Conservation (phyloP, 441 rosid genomes). For the Aleurites moluccanus region DNA sequence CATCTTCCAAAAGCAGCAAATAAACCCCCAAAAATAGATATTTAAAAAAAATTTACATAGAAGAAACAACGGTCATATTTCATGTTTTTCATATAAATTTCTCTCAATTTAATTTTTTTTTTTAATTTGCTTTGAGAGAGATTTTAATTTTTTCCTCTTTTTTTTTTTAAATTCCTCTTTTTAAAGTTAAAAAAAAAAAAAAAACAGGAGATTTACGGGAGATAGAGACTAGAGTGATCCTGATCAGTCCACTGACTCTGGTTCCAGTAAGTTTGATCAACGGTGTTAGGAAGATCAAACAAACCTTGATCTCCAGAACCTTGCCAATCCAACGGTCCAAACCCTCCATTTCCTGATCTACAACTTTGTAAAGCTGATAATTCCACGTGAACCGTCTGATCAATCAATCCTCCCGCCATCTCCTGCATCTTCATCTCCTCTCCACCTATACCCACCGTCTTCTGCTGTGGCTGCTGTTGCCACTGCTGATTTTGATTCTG, state of each 20-base stretch:
- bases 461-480: slow-evolving; percentile 29
- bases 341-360: slow-evolving; percentile 43
- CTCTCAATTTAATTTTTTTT: slow-evolving; percentile 30
- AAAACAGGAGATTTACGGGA: slow-evolving; percentile 43
- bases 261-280: slow-evolving; percentile 82
- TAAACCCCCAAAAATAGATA: slow-evolving; percentile 15
- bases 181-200: slow-evolving; percentile 11
- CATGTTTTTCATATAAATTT: slow-evolving; percentile 24
- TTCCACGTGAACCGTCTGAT: slow-evolving; percentile 50
- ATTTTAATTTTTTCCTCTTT: slow-evolving; percentile 4
- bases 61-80: slow-evolving; percentile 34
- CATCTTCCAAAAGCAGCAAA: slow-evolving; percentile 18
- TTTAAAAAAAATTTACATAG: slow-evolving; percentile 27
- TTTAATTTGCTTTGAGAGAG: not conserved
- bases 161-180: not conserved
- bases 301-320: slow-evolving; percentile 53
- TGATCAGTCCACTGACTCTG: slow-evolving; percentile 75
- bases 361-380: slow-evolving; percentile 30
- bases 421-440: slow-evolving; percentile 33
- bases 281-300: slow-evolving; percentile 59
- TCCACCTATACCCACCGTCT: slow-evolving; percentile 18
- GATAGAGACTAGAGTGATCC: slow-evolving; percentile 56
- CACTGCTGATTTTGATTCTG: slow-evolving; percentile 24
- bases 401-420: slow-evolving; percentile 35
- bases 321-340: slow-evolving; percentile 80